Base-by-base conservation (phyloP, 345 rosid genomes). In the Gossypium herbaceum region DNA sequence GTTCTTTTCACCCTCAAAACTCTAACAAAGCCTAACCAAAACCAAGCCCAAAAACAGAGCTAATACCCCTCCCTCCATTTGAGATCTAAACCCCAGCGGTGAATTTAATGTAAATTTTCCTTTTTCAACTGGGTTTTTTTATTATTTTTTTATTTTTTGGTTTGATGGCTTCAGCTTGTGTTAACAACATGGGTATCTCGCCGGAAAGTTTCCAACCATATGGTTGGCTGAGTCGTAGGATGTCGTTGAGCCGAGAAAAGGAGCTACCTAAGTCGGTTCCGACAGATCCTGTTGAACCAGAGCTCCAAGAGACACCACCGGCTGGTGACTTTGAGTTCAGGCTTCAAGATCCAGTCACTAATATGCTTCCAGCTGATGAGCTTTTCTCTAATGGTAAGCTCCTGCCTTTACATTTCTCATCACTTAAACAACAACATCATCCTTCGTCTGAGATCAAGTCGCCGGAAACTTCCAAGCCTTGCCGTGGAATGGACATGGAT, bases 341-440 rank as follows among this genome's bases (percentile, higher is more conserved):
- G 20, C 92, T 90, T 20, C 90, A 90, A 56, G 89, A 93, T 83
- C 92, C 98, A 13, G 92, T 90, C 52, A 74, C 91, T 24, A 19
- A 7, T 8, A 91, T 95, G 98, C 85, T 95, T 9, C 86, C 98
- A 5, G 99, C 98, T 19, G 99, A 95, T 77, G 88, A 95, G 85
- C 93, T 94, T 68, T 94, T 94, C 77, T 87, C 91, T 73, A 86
- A 90, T 73, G 98, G 98, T 10, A 93, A 91, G 77, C 88, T 94
- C 25, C 83, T 94, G 65, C 97, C 98, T 3, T 84, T 93, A 12
- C 96, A 90, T 63, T 79, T 91, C 63, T 70, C 84, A 9, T 59
- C 77, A 2, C 12, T 65, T 0, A 43, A 25, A 48, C 54, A 41
- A 52, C 44, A 17, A 47, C 43, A 17, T 12, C 60, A 61, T 43